A percentile compares a stretch with the other conserved stretches of the same genome.
phyloP scores from a whole-genome alignment of 2,329 filamentous ascomycete genomes.

The Alternaria sp. region DNA sequence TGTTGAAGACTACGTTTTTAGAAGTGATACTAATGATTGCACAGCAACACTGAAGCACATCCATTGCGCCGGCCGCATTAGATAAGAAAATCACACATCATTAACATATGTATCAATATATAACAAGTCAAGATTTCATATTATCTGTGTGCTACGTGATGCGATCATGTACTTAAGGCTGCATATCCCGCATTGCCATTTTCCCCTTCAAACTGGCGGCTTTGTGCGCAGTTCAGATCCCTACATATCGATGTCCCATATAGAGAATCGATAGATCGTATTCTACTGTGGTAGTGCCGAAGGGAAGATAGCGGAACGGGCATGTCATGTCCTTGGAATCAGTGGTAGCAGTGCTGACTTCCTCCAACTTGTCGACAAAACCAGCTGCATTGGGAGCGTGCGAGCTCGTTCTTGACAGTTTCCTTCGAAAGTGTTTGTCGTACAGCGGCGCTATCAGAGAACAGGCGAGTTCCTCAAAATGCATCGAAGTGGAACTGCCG shows the following conservation, averaged over 20 bases:
- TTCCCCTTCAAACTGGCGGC: background rate
- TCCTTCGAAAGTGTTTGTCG: too few species aligned
- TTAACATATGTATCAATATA: background rate
- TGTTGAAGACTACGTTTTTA: background rate
- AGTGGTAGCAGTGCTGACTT: too few species aligned
- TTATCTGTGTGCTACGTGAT: background rate
- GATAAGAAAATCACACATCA: background rate
- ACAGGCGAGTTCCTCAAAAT: too few species aligned
- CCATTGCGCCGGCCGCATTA: slow-evolving; percentile 53
- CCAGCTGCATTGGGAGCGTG: too few species aligned
- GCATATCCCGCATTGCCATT: background rate
- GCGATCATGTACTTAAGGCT: background rate
- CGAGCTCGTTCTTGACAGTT: too few species aligned
- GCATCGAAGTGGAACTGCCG: too few species aligned
- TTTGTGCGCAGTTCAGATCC: background rate
- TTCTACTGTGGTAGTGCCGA: too few species aligned
- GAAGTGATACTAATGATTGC: background rate
- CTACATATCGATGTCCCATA: background rate
- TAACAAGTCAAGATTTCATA: background rate
- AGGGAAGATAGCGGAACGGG: too few species aligned
- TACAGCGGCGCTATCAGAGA: too few species aligned
- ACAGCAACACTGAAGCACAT: slow-evolving; percentile 63
- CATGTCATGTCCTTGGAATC: too few species aligned
- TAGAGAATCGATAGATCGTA: too few species aligned
- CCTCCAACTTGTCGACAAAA: too few species aligned